Evolutionary conservation across 495 filamentous ascomycete genomes (phyloP).

Genomic region (Annulohypoxylon bovei): DNA sequence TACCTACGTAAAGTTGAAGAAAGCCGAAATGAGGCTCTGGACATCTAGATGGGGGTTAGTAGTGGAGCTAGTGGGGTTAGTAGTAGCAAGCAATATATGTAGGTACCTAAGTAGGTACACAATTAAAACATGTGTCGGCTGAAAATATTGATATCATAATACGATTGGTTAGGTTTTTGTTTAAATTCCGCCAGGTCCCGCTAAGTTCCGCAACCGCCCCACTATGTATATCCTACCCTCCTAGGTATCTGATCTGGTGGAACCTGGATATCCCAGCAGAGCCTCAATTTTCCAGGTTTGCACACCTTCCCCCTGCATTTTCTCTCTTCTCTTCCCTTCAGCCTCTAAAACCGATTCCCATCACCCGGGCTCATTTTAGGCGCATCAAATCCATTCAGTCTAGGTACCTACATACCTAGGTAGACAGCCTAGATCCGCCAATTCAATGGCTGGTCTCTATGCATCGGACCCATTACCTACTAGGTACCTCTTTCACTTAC

Average conservation of each 20-base stretch:
- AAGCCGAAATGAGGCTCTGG: not conserved
- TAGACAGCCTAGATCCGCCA: not conserved
- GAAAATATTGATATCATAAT: no score
- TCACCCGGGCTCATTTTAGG: not conserved
- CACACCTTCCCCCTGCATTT: not conserved
- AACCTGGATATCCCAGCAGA: not conserved
- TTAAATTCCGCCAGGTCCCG: no score
- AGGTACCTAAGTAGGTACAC: no score
- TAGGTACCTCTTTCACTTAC: no score
- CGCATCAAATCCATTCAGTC: not conserved
- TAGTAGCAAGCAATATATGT: no score
- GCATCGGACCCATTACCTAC: not conserved
- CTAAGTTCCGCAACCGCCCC: not conserved
- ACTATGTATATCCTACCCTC: not conserved
- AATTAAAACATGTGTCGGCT: no score
- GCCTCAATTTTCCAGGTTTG: not conserved
- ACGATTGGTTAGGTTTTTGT: no score
- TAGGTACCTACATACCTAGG: not conserved
- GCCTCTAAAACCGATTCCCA: not conserved
- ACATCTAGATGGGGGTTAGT: no score
- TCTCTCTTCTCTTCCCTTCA: not conserved
- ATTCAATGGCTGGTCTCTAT: not conserved
- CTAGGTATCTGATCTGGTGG: not conserved
- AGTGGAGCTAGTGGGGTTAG: no score
- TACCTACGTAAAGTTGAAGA: not conserved